Percentiles rank a stretch among this genome's conserved stretches.
These are phyloP conservation scores for Pseudogymnoascus sp. DNA, from an alignment of 2,329 filamentous ascomycete genomes.

Conservation along the genomic window DNA sequence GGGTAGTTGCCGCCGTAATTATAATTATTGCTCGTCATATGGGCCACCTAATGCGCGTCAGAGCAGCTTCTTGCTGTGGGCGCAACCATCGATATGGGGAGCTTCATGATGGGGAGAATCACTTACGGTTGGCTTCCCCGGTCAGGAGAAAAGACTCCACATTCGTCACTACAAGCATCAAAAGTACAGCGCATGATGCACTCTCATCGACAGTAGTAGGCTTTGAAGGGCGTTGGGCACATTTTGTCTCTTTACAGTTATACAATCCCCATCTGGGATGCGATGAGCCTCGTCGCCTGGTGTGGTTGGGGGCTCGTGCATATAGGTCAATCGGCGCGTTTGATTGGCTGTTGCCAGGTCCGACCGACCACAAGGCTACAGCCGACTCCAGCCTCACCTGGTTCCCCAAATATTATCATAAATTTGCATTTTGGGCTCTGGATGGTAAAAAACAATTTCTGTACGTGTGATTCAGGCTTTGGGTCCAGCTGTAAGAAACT, in stretches of 20 bases:
- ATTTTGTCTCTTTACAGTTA: not conserved
- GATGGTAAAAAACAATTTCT: not conserved
- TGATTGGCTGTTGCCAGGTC: not conserved
- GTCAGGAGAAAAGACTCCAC: not conserved
- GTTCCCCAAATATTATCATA: not conserved
- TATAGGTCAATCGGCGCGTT: not conserved
- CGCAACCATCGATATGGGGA: not conserved
- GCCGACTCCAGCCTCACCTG: not conserved
- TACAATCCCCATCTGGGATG: not conserved
- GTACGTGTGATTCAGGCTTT: not conserved
- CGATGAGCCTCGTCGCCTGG: not conserved
- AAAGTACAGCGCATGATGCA: not conserved
- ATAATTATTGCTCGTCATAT: slow-evolving; percentile 7
- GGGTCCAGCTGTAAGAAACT: too few species aligned
- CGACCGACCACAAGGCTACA: not conserved
- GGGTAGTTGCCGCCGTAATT: not conserved
- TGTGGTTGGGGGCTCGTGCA: not conserved
- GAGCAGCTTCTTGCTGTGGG: not conserved
- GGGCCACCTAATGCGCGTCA: not conserved
- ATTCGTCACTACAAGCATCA: not conserved
- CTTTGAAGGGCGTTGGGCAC: not conserved
- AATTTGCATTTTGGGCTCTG: not conserved
- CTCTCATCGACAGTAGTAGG: not conserved
- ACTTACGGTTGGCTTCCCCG: not conserved
- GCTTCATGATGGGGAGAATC: not conserved